Evolutionary conservation across 2,329 filamentous ascomycete species (phyloP).

Genomic region (Mycocentrospora acerina): DNA sequence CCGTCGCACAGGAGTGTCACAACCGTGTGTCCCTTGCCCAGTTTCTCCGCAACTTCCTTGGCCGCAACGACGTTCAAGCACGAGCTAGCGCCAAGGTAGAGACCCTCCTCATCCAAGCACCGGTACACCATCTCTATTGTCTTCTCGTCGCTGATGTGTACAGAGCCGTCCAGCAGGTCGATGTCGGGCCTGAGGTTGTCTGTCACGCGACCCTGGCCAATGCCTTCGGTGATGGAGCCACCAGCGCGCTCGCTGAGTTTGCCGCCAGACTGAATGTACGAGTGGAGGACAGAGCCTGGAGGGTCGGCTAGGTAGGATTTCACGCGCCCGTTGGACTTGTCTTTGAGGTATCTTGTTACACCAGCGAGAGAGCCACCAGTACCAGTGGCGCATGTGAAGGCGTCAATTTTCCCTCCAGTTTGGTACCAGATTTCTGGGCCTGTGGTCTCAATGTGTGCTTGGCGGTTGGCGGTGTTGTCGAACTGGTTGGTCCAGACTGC

Average conservation of each 20-base stretch:
- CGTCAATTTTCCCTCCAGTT: constrained; percentile 81
- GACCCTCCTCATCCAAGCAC: constrained; percentile 90
- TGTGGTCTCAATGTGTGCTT: constrained; percentile 94
- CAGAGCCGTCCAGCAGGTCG: constrained; percentile 76
- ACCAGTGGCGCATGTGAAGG: constrained; percentile 93
- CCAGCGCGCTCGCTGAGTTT: constrained; percentile 79
- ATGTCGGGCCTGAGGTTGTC: constrained; percentile 89
- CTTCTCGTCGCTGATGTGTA: constrained; percentile 88
- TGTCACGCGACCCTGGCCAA: constrained; percentile 95
- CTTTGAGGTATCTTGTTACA: constrained; percentile 85
- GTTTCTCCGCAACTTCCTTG: constrained; percentile 86
- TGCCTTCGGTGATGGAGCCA: constrained; percentile 93
- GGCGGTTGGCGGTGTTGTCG: constrained; percentile 91
- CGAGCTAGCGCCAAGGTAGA: constrained; percentile 93
- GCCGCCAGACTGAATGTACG: constrained; percentile 83
- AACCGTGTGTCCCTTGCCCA: constrained; percentile 85
- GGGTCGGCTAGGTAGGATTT: constrained; percentile 92
- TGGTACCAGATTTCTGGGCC: constrained; percentile 97
- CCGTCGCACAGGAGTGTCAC: constrained; percentile 95
- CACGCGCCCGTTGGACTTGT: constrained; percentile 72
- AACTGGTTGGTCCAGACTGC: constrained; percentile 99
- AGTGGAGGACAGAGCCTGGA: constrained; percentile 88
- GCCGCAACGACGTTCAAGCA: constrained; percentile 94
- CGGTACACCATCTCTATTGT: constrained; percentile 97
- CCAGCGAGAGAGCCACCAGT: constrained; percentile 91